These are phyloP conservation scores for Pseudocercospora musae DNA, from an alignment of 2,329 filamentous ascomycete species.

Conservation along the genomic window DNA sequence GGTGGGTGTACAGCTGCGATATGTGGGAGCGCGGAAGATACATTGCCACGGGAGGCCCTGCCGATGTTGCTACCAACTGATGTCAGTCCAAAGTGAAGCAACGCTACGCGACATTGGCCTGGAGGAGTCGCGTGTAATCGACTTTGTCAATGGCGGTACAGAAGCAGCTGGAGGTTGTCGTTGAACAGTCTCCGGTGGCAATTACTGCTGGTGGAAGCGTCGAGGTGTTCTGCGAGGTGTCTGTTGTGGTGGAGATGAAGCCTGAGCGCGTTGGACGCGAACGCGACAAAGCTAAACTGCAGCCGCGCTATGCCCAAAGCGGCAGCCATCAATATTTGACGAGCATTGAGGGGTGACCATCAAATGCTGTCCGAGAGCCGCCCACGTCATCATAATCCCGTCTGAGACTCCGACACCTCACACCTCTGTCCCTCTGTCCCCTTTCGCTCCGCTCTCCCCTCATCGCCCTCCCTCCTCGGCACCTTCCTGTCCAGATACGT, in stretches of 20 bases:
- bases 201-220: background rate
- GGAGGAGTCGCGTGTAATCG: background rate
- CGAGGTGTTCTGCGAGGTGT: background rate
- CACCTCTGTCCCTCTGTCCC: background rate
- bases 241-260: constrained; percentile 4
- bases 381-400: background rate
- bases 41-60: constrained; percentile 54
- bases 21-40: constrained; percentile 90
- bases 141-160: background rate
- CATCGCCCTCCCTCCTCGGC: background rate
- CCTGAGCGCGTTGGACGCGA: background rate
- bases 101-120: background rate
- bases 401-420: no score
- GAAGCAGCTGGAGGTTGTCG: background rate
- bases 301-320: background rate
- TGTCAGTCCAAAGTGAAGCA: background rate
- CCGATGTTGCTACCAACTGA: background rate
- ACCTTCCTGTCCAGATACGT: background rate
- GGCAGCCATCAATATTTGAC: background rate
- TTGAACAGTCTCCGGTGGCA: background rate
- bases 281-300: no score
- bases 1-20: constrained; percentile 85
- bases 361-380: background rate
- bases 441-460: background rate
- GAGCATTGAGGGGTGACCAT: background rate